phyloP scores from a whole-genome alignment of 2,329 filamentous ascomycete species.

The Chaetomium sp. region DNA sequence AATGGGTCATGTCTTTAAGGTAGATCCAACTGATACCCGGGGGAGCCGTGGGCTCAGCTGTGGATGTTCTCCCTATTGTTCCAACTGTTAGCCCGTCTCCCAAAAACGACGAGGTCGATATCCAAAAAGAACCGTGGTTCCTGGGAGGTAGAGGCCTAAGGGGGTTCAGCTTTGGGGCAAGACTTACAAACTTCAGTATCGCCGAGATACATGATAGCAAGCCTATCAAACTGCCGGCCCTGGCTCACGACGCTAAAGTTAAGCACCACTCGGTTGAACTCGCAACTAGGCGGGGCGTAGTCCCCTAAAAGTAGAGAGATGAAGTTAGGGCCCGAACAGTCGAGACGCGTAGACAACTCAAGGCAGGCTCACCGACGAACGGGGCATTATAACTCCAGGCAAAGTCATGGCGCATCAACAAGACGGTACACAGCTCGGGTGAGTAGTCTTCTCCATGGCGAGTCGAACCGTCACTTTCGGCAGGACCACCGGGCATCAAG shows the following conservation, averaged over 20 bases:
- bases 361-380: conserved; percentile 61
- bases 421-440: conserved; percentile 50
- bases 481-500: conserved; percentile 50
- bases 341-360: not conserved
- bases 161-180: not conserved
- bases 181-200: conserved; percentile 72
- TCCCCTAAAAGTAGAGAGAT: conserved; percentile 46
- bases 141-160: not conserved
- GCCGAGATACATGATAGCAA: conserved; percentile 74
- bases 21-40: conserved; percentile 76
- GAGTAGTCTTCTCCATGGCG: conserved; percentile 34
- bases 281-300: conserved; percentile 67
- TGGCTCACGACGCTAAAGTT: conserved; percentile 73
- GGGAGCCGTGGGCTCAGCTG: conserved; percentile 69
- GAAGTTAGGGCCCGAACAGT: not conserved
- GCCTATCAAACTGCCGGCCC: conserved; percentile 75
- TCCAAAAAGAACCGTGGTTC: not conserved
- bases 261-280: conserved; percentile 73
- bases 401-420: conserved; percentile 73
- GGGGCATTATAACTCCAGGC: conserved; percentile 72
- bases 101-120: not conserved
- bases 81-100: not conserved
- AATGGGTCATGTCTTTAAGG: conserved; percentile 76
- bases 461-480: conserved; percentile 43
- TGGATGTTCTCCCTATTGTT: conserved; percentile 64